phyloP scores from a whole-genome alignment of 495 filamentous ascomycete genomes.

The Elaphomyces granulatus region DNA sequence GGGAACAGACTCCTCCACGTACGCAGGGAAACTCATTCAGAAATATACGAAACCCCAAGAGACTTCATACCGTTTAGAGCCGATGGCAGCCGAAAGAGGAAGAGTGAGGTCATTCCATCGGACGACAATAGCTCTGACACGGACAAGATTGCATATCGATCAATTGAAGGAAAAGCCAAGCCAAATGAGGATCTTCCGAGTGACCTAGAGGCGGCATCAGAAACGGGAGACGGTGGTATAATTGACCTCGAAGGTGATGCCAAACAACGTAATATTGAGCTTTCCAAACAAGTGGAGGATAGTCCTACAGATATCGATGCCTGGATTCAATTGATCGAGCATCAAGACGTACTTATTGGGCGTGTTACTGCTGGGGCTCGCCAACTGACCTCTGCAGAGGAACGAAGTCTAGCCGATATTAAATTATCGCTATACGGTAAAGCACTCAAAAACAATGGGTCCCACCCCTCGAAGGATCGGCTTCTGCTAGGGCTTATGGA shows the following conservation, averaged over 20 bases:
- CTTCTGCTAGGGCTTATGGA: constrained; percentile 55
- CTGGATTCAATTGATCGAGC: constrained; percentile 64
- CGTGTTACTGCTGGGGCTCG: constrained; percentile 17
- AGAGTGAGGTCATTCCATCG: constrained; percentile 6
- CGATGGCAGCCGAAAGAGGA: constrained; percentile 15
- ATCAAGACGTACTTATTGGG: constrained; percentile 52
- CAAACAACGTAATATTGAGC: constrained; percentile 37
- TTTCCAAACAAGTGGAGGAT: constrained; percentile 44
- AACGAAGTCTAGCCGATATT: constrained; percentile 54
- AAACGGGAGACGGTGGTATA: constrained; percentile 24
- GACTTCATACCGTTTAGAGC: constrained; percentile 34
- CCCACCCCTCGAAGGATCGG: constrained; percentile 31
- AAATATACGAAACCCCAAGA: constrained; percentile 13
- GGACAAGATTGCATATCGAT: constrained; percentile 49
- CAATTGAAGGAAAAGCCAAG: constrained; percentile 51
- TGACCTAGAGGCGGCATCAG: constrained; percentile 40
- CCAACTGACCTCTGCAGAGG: constrained; percentile 44
- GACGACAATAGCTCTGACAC: constrained; percentile 23
- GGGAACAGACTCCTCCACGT: constrained; percentile 14
- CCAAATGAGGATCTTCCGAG: constrained; percentile 31
- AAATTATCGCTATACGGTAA: constrained; percentile 71
- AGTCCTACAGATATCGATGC: constrained; percentile 49
- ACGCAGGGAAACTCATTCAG: constrained; percentile 7
- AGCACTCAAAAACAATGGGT: constrained; percentile 44
- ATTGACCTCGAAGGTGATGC: constrained; percentile 25